Base-by-base conservation (phyloP, 176 grass and related monocot genomes). In the Tuctoria greenei region DNA sequence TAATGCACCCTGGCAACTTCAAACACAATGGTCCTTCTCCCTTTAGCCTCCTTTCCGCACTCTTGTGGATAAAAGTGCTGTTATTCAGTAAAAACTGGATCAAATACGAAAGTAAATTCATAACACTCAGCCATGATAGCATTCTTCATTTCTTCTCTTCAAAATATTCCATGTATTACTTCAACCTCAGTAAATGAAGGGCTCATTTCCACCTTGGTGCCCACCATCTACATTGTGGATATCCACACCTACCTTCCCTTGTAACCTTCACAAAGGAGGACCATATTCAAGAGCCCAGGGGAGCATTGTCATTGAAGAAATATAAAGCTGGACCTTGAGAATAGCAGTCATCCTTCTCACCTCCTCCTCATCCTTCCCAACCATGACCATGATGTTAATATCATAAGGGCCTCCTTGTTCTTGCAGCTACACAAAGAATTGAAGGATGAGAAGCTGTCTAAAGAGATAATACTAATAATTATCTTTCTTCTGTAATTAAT, bases 31-130 rank as follows among this genome's bases (percentile, higher is more conserved):
- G 16, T 54, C 18, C 10, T 71, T 31, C 25, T 70, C 55, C 25
- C 54, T 86, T 75, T 63, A 76, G 62, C 36, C 64, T n/a, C 25
- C 64, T 76, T 81, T 57, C 76, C 24, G 16, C 3, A 54, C 18
- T 27, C 25, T 41, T 62, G 5, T 56, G 37, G n/a, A 76, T 36
- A 38, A 44, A 81, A 66, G 26, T 16, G 25, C 6, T 4, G 14
- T 44, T 50, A 51, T 76, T 72, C 35, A 34, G 49, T 38, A 58
- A 37, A 83, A 72, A 46, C 23, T 18, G 60, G 39, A 78, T 49
- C 64, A 41, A 38, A 20, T 35, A 67, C 10, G 18, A 72, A 31
- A 51, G 6, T 61, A 54, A 35, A 83, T 62, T 55, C 8, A 43
- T 79, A 7, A 68, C 3, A 35, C 28, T 65, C 23, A 67, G 68